Percentiles rank a stretch among this genome's conserved stretches.
phyloP scores from a whole-genome alignment of 2,329 filamentous ascomycete genomes.

The Ascochyta lentis region DNA sequence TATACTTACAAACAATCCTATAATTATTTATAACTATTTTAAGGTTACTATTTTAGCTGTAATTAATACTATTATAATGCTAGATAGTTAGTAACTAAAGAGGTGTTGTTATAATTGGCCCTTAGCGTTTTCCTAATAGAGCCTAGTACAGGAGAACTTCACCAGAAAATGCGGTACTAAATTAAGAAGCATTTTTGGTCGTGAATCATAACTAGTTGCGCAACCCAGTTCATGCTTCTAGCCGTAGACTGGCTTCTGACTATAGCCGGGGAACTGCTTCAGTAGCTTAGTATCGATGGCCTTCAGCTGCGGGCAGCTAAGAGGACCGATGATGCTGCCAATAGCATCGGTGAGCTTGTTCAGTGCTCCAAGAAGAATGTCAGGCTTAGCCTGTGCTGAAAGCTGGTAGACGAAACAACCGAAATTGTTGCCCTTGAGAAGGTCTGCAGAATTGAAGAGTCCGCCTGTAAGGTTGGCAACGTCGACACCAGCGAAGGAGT shows the following conservation, averaged over 20 bases:
- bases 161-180: too few species aligned
- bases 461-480: slow-evolving; percentile 25
- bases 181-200: neutral
- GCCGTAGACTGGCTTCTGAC: slow-evolving; percentile 23
- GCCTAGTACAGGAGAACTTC: too few species aligned
- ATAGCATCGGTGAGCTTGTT: slow-evolving; percentile 22
- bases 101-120: too few species aligned
- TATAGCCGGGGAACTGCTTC: slow-evolving; percentile 31
- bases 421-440: slow-evolving; percentile 26
- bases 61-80: too few species aligned
- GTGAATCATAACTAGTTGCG: neutral
- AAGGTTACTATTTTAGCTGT: too few species aligned
- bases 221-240: neutral
- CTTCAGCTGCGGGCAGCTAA: slow-evolving; percentile 27
- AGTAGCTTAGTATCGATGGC: slow-evolving; percentile 22
- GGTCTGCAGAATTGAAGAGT: slow-evolving; percentile 20
- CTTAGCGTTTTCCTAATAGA: too few species aligned
- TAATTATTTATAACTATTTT: too few species aligned
- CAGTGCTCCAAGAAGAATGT: slow-evolving; percentile 25
- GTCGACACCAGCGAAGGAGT: slow-evolving; percentile 31
- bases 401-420: slow-evolving; percentile 27
- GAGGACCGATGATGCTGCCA: slow-evolving; percentile 18
- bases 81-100: too few species aligned
- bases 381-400: slow-evolving; percentile 30
- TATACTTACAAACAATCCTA: too few species aligned